phyloP scores from a whole-genome alignment of 1,139 yeast genomes.

The Diutina siamensis region DNA sequence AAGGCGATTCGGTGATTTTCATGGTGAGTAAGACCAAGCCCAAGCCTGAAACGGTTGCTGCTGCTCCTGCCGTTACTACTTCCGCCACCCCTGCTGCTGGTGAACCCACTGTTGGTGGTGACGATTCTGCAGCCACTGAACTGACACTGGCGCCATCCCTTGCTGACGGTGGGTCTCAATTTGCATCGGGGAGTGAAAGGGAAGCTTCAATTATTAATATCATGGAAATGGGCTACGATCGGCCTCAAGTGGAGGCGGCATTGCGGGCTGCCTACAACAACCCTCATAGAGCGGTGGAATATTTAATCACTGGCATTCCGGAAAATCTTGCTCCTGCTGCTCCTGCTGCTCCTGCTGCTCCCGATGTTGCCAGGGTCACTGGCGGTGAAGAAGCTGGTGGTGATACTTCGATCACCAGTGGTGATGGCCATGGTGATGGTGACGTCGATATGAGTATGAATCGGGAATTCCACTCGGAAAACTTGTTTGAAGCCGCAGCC shows the following conservation, averaged over 20 bases:
- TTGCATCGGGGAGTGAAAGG: constrained; percentile 54
- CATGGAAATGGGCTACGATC: constrained; percentile 93
- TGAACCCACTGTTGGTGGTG: too few species aligned
- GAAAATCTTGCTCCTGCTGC: constrained; percentile 34
- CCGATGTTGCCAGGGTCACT: neutral
- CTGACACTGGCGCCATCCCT: constrained; percentile 7
- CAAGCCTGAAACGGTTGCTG: constrained; percentile 12
- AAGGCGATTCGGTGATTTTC: constrained; percentile 83
- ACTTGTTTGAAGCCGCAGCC: constrained; percentile 24
- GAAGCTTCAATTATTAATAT: constrained; percentile 66
- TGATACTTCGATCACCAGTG: too few species aligned
- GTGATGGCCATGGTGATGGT: neutral
- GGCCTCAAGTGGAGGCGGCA: constrained; percentile 81
- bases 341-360: neutral
- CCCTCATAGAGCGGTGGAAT: constrained; percentile 97
- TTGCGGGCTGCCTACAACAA: constrained; percentile 92
- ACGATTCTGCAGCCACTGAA: constrained; percentile 10
- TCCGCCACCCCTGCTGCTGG: too few species aligned
- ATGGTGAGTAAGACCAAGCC: constrained; percentile 57
- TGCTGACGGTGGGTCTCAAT: constrained; percentile 20
- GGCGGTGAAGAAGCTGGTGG: too few species aligned
- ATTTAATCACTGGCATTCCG: constrained; percentile 83
- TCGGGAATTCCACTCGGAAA: constrained; percentile 7
- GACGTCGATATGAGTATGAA: too few species aligned
- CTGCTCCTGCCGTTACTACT: constrained; percentile 7